A percentile compares a stretch with the other conserved stretches of the same genome.
Evolutionary conservation across 148 eudicot species (phyloP).

Genomic region (Silene latifolia): DNA sequence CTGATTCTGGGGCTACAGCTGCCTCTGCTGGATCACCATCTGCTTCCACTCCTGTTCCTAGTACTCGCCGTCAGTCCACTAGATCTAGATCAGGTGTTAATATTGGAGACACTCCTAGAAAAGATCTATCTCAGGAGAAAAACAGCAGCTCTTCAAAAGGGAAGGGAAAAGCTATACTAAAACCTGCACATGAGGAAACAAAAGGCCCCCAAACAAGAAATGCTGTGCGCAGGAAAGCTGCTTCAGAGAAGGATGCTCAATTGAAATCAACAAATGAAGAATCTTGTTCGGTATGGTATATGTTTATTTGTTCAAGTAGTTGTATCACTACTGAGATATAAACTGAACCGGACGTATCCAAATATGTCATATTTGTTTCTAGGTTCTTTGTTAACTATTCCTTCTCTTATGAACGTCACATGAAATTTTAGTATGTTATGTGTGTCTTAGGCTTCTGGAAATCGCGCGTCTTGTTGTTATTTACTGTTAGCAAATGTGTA

Average conservation of each 20-base stretch:
- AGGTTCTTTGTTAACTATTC: neutral
- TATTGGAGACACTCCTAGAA: constrained; percentile 58
- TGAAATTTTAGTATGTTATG: neutral
- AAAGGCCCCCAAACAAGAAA: constrained; percentile 92
- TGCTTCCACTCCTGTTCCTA: constrained; percentile 59
- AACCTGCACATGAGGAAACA: constrained; percentile 58
- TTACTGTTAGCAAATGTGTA: neutral
- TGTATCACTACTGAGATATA: neutral
- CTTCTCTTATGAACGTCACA: neutral
- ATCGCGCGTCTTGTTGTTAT: neutral
- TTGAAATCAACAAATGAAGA: constrained; percentile 62
- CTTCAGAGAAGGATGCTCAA: constrained; percentile 70
- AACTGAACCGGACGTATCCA: neutral
- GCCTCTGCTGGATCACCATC: constrained; percentile 62
- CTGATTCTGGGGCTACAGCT: constrained; percentile 58
- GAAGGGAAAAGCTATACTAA: constrained; percentile 87
- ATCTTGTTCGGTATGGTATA: constrained; percentile 67
- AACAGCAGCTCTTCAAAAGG: constrained; percentile 63
- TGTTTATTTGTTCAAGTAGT: constrained; percentile 6
- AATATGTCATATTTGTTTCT: neutral
- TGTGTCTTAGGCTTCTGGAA: neutral
- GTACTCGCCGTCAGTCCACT: constrained; percentile 67
- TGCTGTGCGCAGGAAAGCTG: constrained; percentile 76
- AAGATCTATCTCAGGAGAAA: constrained; percentile 54
- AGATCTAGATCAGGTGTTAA: constrained; percentile 66